Evolutionary conservation across 768 basidiomycete genomes (phyloP), one percentile per base, ranked within the genome.

Genomic region (Phaffia tasmanica): DNA sequence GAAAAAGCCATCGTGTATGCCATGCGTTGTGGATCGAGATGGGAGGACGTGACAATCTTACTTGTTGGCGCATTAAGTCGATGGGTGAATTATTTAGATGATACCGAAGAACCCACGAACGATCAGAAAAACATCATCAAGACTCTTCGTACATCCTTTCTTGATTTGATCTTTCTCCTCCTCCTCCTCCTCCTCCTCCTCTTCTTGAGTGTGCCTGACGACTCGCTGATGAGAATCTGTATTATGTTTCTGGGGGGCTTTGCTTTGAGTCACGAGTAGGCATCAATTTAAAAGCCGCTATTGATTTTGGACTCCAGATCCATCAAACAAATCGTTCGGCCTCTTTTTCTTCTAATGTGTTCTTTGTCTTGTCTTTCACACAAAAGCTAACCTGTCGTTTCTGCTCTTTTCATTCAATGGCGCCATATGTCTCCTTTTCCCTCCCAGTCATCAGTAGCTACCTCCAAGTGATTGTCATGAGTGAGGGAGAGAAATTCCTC

Each of bases 391-490:
- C 55, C 30, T 16, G 3, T 35, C 71, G n/a, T 73, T 65, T 74
- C 49, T 49, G 69, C 63, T 19, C 66, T 65, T 19, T 42, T 63
- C 67, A 2, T 70, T 73, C 21, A 82, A 86, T 69, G 85, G 83
- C 72, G 84, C 85, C 0, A 86, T 11, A 11, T 11, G 11, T 5
- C 35, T 11, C 11, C 35, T 42, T 11, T 89, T 74, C 86, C 83
- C 69, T 86, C 89, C 72, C 81, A 60, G 57, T 98, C 55, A 87
- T 89, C 59, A 88, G 93, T 4, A 91, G 89, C 0, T 97, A 93
- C 76, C 79, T 98, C 72, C 93, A 98, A 78, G 90, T 90, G 19
- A 79, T 97, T 47, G 84, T 98, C 71, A 97, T 97, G 93, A 90
- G 88, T 64, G 92, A 95, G 79, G 93, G 93, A 19, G 88, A 93